phyloP scores from a whole-genome alignment of 495 filamentous ascomycete species.

The Penicillium herquei region DNA sequence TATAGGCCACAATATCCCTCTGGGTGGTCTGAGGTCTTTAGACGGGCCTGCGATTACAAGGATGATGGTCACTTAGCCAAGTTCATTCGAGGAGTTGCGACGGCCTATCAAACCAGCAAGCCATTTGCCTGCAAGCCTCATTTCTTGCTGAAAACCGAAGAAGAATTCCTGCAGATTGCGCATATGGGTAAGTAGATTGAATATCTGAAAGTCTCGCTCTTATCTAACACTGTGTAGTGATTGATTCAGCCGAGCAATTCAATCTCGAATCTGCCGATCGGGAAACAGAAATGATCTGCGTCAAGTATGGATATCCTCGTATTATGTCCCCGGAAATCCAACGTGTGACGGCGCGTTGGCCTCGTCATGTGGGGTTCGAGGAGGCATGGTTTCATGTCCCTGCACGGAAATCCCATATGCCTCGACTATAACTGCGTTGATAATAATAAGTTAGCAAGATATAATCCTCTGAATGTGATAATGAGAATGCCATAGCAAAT shows the following conservation, averaged over 20 bases:
- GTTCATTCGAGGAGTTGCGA: slow-evolving; percentile 35
- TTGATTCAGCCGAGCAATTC: slow-evolving; percentile 21
- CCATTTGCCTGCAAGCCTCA: slow-evolving; percentile 7
- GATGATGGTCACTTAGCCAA: slow-evolving; percentile 43
- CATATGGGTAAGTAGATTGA: slow-evolving; percentile 21
- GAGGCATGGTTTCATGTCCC: slow-evolving; percentile 26
- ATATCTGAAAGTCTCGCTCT: background rate
- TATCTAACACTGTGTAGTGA: slow-evolving; percentile 5
- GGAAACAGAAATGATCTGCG: slow-evolving; percentile 14
- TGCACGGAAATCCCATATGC: slow-evolving; percentile 2
- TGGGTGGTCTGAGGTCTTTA: slow-evolving; percentile 31
- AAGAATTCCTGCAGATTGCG: slow-evolving; percentile 34
- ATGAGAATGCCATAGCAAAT: no score
- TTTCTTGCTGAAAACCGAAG: slow-evolving; percentile 25
- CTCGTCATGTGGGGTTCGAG: slow-evolving; percentile 19
- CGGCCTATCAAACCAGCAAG: slow-evolving; percentile 21
- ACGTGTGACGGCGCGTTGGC: slow-evolving; percentile 19
- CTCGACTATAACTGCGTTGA: no score
- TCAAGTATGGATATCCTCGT: slow-evolving; percentile 10
- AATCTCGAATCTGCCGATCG: slow-evolving; percentile 8
- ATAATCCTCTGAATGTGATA: no score
- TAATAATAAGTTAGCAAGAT: no score
- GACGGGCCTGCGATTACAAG: slow-evolving; percentile 21
- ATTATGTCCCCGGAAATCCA: slow-evolving; percentile 17
- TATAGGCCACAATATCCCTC: slow-evolving; percentile 20